Percentiles rank a stretch among this genome's conserved stretches.
Evolutionary conservation across 176 grass and related monocot genomes (phyloP).

Genomic region (Aegilops bicornis): DNA sequence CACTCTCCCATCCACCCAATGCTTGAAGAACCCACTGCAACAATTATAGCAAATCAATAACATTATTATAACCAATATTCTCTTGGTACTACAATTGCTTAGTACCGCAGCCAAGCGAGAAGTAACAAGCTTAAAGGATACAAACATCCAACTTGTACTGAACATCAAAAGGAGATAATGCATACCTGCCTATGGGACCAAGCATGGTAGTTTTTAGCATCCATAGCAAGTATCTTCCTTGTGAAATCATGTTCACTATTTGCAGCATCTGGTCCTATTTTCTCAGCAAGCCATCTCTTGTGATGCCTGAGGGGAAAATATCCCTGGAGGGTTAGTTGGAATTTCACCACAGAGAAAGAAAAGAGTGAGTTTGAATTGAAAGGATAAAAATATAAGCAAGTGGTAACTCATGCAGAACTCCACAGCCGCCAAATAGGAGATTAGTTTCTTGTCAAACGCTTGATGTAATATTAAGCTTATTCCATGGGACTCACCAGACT

Average conservation of each 20-base stretch:
- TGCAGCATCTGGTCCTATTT: conserved; percentile 72
- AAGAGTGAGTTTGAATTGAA: not conserved
- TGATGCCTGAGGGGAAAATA: conserved; percentile 68
- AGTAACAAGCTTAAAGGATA: conserved; percentile 12
- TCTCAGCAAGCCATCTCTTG: conserved; percentile 94
- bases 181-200: conserved; percentile 98
- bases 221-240: conserved; percentile 53
- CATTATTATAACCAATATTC: conserved; percentile 12
- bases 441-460: conserved; percentile 1
- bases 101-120: not conserved
- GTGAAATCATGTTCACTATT: conserved; percentile 80
- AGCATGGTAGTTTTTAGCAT: conserved; percentile 97
- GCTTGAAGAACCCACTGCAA: conserved; percentile 88
- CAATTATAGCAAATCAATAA: conserved; percentile 27
- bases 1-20: conserved; percentile 91
- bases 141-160: conserved; percentile 1
- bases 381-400: not conserved
- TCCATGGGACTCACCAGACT: conserved; percentile 63
- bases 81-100: not conserved
- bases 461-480: not conserved
- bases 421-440: not conserved
- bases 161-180: not conserved
- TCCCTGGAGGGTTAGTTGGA: not conserved
- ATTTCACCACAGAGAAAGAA: not conserved
- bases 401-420: not conserved